Evolutionary conservation across 2,329 filamentous ascomycete genomes (phyloP).

Genomic region (Cladosporium velox): DNA sequence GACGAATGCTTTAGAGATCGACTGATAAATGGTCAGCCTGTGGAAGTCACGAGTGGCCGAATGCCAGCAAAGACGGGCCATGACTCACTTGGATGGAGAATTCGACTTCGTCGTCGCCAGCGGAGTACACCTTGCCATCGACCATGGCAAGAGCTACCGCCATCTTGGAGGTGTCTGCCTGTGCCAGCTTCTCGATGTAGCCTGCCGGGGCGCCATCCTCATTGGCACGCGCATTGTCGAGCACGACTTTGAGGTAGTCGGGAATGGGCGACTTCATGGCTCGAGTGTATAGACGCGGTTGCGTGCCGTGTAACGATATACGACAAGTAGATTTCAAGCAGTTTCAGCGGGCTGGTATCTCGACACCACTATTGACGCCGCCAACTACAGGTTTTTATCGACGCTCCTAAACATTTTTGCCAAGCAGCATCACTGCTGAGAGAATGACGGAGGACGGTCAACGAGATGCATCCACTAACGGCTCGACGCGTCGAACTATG

Average conservation of each 20-base stretch:
- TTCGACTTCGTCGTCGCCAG: constrained; percentile 43
- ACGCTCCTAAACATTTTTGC: constrained; percentile 6
- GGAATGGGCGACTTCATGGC: constrained; percentile 31
- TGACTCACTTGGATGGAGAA: constrained; percentile 40
- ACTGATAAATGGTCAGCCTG: constrained; percentile 28
- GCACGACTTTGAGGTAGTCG: constrained; percentile 28
- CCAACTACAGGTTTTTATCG: not conserved
- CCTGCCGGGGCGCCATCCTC: constrained; percentile 38
- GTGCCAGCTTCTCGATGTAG: constrained; percentile 45
- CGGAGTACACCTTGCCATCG: constrained; percentile 44
- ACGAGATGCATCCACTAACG: constrained; percentile 4
- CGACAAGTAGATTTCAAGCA: not conserved
- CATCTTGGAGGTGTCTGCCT: constrained; percentile 44
- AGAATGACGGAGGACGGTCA: constrained; percentile 2
- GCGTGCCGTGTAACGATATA: not conserved
- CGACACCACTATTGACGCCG: not conserved
- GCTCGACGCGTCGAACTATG: not conserved
- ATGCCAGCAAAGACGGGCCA: not conserved
- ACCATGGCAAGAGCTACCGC: constrained; percentile 45
- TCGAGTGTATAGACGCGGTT: not conserved
- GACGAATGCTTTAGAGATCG: constrained; percentile 46
- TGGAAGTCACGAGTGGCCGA: not conserved
- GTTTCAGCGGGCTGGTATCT: not conserved
- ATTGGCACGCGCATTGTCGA: constrained; percentile 27
- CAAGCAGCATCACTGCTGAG: constrained; percentile 4